Base-by-base conservation (phyloP, 306 rosid species). In the Abrus precatorius region DNA sequence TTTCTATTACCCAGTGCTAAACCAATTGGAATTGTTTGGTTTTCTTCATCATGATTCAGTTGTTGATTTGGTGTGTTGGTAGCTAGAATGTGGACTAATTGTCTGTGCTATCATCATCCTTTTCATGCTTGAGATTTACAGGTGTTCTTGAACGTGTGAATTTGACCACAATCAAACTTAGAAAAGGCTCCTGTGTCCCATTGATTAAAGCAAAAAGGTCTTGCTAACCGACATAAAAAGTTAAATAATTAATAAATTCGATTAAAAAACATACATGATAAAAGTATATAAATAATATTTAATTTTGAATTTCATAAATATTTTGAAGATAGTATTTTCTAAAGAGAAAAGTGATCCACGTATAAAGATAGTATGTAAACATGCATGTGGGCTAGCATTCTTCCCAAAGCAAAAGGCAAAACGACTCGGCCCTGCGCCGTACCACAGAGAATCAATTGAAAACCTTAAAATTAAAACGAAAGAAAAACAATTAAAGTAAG, bases 301-400 rank as follows among this genome's bases (percentile, higher is more conserved):
- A 20, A 20, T 20, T 20, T 20, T 20, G 20, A 20, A 20, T 20
- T 20, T 20, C 20, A 20, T 20, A 20, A 20, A 20, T 20, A 20
- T 20, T 20, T 20, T 20, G 20, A 20, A 20, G 20, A 20, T 20
- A 20, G 20, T 20, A 20, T 20, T 20, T 20, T 20, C 20, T 20
- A 20, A 20, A 20, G 20, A 20, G 20, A 20, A 20, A 20, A 20
- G 20, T 20, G 20, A 20, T 20, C 20, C 20, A 20, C 20, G 20
- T 20, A 20, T 20, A 20, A 20, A 20, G 20, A 20, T 20, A 20
- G 20, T 20, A 20, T 20, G 20, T 20, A 20, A 20, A 20, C 72
- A 60, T 49, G 75, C 83, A 61, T 82, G 73, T 59, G 75, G 69
- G 82, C 56, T 82, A 88, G 83, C 88, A 82, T 78, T 72, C 70